Evolutionary conservation across 345 rosid species (phyloP), one percentile per base, ranked within the genome.

Genomic region (Salix brachista): DNA sequence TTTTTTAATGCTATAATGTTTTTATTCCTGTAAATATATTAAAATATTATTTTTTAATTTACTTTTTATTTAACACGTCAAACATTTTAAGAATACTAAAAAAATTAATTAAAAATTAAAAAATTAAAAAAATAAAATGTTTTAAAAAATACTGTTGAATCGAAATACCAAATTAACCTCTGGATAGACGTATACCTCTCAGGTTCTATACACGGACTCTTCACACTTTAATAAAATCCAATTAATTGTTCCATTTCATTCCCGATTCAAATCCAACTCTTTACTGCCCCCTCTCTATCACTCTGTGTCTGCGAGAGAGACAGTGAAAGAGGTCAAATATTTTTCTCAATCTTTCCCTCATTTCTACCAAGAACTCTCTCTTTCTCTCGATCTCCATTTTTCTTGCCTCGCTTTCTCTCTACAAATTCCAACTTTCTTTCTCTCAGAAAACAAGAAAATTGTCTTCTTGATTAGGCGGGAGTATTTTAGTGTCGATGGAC

Each of bases 221-320:
- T 32, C 42, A 1, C 60, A 0, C 25, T 16, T 71, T 78, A 72
- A 78, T 78, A 13, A 78, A 78, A 78, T 78, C 34, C 67, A 5
- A 13, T 78, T 78, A 71, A 78, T 8, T 72, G 66, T 52, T 50
- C 76, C 80, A 39, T 72, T 72, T 78, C 67, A 72, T 78, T 78
- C 67, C 80, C 80, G 80, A 78, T 78, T 78, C 80, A 39, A 72
- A 78, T 65, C 76, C 76, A 28, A 65, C 2, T 5, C 62, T 26
- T 30, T 13, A 5, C 37, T 28, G 9, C 39, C 16, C 18, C 36
- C 46, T 28, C 16, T 41, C 26, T 23, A 14, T 9, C 10, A n/a
- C 25, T 36, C 52, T 18, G 26, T 14, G 34, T 56, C 28, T 26
- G 34, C 1, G 56, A 7, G 23, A 42, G 36, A 23, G 19, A 25